Base-by-base conservation (phyloP, 768 basidiomycete genomes). In the Termitomyces sp. region DNA sequence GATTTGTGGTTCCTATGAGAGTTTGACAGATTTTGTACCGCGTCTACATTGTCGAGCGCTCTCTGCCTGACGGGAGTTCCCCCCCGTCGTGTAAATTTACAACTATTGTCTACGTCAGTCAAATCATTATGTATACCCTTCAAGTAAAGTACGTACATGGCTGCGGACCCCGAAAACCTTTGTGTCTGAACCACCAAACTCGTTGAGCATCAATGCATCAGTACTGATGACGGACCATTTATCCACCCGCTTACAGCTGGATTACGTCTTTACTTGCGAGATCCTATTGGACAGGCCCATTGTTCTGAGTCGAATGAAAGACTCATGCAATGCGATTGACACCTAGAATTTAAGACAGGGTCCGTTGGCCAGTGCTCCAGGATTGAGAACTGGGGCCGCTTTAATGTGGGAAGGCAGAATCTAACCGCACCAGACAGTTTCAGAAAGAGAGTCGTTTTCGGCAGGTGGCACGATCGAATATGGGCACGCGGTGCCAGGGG, bases 401-500 rank as follows among this genome's bases (percentile, higher is more conserved):
- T 26, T 37, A 36, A 51, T 22, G 24, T 8, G 31, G 47, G 47
- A 48, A 20, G 46, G 5, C 18, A 47, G 27, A n/a, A 46, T 14
- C 16, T 16, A 26, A 5, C 44, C 26, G 44, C 44, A 18, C 16
- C 22, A 26, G 44, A 46, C 44, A 48, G 47, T 48, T 32, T 48
- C 47, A 48, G 20, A 48, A 48, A 48, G 47, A 48, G 13, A 8
- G n/a, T 9, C 29, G n/a, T 9, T 31, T 54, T 27, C 47, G 32
- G 32, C 42, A n/a, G 47, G 29, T 46, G 49, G 46, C 50, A 48
- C 22, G 44, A 52, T 58, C 46, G 47, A 46, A 53, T 55, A 29
- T 10, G 16, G 53, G 44, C 29, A 53, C 24, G 43, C 8, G 56
- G 64, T 65, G 57, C 50, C 39, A 58, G 64, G 64, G 64, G 64